Evolutionary conservation across 225 moss, liverwort and hornwort genomes (phyloP).

Genomic region (Physcomitrium patens): DNA sequence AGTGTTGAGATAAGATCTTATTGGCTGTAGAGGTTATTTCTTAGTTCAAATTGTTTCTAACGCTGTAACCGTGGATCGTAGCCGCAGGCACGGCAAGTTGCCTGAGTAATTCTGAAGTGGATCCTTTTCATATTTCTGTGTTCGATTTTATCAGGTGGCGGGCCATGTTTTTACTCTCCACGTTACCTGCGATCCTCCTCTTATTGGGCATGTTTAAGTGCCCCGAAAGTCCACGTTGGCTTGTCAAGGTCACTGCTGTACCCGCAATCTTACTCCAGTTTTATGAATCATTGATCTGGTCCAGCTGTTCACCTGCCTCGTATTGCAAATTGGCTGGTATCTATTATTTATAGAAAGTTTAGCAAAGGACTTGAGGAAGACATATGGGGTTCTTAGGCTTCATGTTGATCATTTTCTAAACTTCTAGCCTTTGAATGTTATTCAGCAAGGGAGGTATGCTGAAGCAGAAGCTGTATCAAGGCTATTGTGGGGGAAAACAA

Average conservation of each 20-base stretch:
- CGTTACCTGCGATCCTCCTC: constrained; percentile 50
- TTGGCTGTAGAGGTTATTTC: no score
- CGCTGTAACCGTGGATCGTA: no score
- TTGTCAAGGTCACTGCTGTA: constrained; percentile 42
- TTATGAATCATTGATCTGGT: no score
- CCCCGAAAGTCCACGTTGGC: constrained; percentile 63
- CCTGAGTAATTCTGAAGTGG: constrained; percentile 6
- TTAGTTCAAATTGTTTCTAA: no score
- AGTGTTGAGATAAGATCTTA: no score
- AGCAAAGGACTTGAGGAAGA: no score
- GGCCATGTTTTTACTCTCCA: constrained; percentile 49
- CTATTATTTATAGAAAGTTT: no score
- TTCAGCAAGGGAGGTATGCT: constrained; percentile 70
- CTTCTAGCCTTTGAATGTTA: constrained; percentile 13
- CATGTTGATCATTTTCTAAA: neutral
- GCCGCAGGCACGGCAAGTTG: neutral
- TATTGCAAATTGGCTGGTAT: no score
- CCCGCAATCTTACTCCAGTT: neutral
- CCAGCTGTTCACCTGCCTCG: no score
- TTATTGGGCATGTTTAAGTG: constrained; percentile 55
- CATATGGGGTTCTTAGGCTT: no score
- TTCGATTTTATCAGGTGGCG: constrained; percentile 45
- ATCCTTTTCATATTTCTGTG: neutral
- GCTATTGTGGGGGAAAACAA: constrained; percentile 78
- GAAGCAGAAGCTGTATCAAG: constrained; percentile 71